A percentile compares a stretch with the other conserved stretches of the same genome.
Evolutionary conservation across 352 stramenopile genomes (phyloP).

Genomic region (Phytophthora europaea): DNA sequence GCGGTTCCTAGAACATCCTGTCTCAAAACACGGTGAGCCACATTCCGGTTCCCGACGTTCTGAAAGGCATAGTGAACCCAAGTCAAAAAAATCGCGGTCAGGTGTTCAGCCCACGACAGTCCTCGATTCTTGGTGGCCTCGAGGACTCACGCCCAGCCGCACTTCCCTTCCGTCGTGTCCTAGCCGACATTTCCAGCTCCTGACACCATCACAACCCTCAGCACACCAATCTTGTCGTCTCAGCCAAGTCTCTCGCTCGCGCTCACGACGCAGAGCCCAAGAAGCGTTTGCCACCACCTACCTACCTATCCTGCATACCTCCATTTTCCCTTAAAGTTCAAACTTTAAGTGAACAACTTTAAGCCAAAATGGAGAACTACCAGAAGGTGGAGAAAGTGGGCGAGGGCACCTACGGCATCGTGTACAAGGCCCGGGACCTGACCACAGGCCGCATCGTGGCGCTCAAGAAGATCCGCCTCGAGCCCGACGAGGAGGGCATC

Average conservation of each 20-base stretch:
- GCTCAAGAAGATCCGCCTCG: conserved; percentile 94
- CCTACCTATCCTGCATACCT: neutral
- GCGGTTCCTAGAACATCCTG: neutral
- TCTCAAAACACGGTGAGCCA: conserved; percentile 11
- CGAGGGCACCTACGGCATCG: conserved; percentile 97
- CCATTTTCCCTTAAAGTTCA: neutral
- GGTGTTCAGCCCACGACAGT: conserved; percentile 20
- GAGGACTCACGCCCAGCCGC: conserved; percentile 23
- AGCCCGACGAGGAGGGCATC: conserved; percentile 97
- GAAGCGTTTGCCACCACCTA: neutral
- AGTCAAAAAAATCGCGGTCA: conserved; percentile 20
- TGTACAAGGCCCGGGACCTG: conserved; percentile 97
- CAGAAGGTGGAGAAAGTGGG: conserved; percentile 90
- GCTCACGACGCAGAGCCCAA: neutral
- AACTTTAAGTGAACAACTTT: conserved; percentile 7
- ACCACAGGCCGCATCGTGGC: conserved; percentile 93
- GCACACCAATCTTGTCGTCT: neutral
- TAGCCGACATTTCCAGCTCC: neutral
- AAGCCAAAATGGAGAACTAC: conserved; percentile 81
- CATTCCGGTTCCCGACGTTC: conserved; percentile 1
- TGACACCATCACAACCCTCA: neutral
- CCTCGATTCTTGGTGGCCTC: conserved; percentile 34
- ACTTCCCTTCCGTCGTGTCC: neutral
- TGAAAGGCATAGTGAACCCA: conserved; percentile 15
- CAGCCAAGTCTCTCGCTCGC: neutral